These are phyloP conservation scores for Quercus alba DNA, from an alignment of 306 rosid genomes.

Conservation along the genomic window DNA sequence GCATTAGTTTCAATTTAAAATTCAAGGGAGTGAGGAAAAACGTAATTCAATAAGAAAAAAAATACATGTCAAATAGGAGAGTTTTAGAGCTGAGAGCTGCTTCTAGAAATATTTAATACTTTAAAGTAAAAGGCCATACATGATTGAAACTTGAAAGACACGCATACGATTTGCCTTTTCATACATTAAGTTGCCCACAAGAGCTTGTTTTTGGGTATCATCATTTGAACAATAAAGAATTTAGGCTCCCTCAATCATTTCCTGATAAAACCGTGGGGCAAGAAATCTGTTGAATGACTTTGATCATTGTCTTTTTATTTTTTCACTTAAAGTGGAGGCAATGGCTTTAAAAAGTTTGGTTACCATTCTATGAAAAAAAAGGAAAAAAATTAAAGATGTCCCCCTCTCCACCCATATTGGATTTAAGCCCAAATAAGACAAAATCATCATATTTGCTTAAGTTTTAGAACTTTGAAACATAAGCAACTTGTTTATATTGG, in stretches of 20 bases:
- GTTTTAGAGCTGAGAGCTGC: too few species aligned
- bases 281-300: background rate
- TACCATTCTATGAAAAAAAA: background rate
- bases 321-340: background rate
- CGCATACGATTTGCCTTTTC: too few species aligned
- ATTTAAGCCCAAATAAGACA: background rate
- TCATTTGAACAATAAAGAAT: background rate
- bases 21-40: too few species aligned
- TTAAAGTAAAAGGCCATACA: background rate
- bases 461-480: slow-evolving; percentile 19
- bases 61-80: too few species aligned
- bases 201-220: background rate
- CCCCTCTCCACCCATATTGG: background rate
- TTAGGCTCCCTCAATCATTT: slow-evolving; percentile 17
- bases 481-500: slow-evolving; percentile 28
- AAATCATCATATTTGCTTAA: slow-evolving; percentile 14
- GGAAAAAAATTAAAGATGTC: background rate
- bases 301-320: background rate
- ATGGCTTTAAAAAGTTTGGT: background rate
- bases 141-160: too few species aligned
- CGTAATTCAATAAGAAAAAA: too few species aligned
- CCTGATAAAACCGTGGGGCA: background rate
- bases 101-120: too few species aligned
- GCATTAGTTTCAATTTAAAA: too few species aligned
- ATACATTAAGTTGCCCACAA: too few species aligned